Evolutionary conservation across 2,329 filamentous ascomycete genomes (phyloP).

Genomic region (Xylaria sp.): DNA sequence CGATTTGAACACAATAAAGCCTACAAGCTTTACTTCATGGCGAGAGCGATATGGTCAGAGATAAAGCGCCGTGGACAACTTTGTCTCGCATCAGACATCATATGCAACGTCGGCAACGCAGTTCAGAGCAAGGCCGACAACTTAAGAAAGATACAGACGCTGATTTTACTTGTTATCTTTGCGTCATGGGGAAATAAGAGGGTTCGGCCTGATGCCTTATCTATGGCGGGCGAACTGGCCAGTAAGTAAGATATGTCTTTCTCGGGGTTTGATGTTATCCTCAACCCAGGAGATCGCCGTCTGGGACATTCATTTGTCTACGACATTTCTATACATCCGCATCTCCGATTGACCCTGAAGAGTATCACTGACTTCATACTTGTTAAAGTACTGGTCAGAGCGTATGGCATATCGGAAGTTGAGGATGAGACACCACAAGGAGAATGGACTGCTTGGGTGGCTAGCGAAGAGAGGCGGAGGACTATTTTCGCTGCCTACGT

Average conservation of each 20-base stretch:
- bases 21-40: slow-evolving; percentile 67
- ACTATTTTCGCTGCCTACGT: slow-evolving; percentile 63
- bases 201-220: slow-evolving; percentile 41
- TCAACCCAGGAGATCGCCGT: not conserved
- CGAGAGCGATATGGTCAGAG: slow-evolving; percentile 64
- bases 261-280: too few relatives aligned
- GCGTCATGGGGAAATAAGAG: slow-evolving; percentile 43
- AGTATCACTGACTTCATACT: not conserved
- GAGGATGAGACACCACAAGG: slow-evolving; percentile 53
- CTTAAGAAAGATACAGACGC: slow-evolving; percentile 53
- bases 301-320: not conserved
- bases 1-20: slow-evolving; percentile 62
- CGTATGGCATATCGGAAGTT: slow-evolving; percentile 22
- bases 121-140: not conserved
- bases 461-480: slow-evolving; percentile 61
- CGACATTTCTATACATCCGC: not conserved
- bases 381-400: slow-evolving; percentile 24
- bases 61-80: slow-evolving; percentile 62
- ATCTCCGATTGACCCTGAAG: not conserved
- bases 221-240: slow-evolving; percentile 42
- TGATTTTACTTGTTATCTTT: slow-evolving; percentile 51
- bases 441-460: slow-evolving; percentile 65
- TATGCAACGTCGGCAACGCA: slow-evolving; percentile 14
- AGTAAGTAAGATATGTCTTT: slow-evolving; percentile 3
- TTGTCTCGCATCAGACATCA: slow-evolving; percentile 48